phyloP scores from a whole-genome alignment of 495 filamentous ascomycete species.

The Penicillium flavigenum region DNA sequence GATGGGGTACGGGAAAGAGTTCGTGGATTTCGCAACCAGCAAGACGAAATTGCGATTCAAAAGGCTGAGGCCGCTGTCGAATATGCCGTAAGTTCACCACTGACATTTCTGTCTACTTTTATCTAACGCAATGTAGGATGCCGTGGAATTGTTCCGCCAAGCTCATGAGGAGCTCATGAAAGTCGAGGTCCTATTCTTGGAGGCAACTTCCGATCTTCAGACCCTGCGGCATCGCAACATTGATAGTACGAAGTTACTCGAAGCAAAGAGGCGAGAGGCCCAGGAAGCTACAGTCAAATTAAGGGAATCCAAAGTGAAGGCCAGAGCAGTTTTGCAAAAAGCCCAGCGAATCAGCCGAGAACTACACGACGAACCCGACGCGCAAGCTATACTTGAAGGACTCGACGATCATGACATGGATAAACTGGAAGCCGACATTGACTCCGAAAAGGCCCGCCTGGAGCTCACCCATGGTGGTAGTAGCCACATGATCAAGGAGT shows the following conservation, averaged over 20 bases:
- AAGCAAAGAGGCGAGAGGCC: slow-evolving; percentile 44
- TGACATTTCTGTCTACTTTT: neutral
- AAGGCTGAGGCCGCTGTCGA: slow-evolving; percentile 64
- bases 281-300: slow-evolving; percentile 32
- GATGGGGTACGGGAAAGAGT: slow-evolving; percentile 43
- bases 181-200: slow-evolving; percentile 65
- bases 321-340: slow-evolving; percentile 36
- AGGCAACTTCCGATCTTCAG: slow-evolving; percentile 76
- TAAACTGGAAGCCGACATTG: slow-evolving; percentile 70
- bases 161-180: slow-evolving; percentile 64
- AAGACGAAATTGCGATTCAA: slow-evolving; percentile 57
- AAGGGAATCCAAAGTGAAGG: slow-evolving; percentile 32
- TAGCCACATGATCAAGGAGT: slow-evolving; percentile 72
- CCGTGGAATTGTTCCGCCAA: slow-evolving; percentile 57
- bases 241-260: slow-evolving; percentile 55
- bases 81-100: slow-evolving; percentile 54
- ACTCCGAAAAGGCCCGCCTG: slow-evolving; percentile 69
- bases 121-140: slow-evolving; percentile 43
- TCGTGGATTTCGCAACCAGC: slow-evolving; percentile 44
- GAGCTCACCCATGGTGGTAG: slow-evolving; percentile 79
- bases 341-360: slow-evolving; percentile 30
- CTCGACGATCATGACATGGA: slow-evolving; percentile 54
- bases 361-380: slow-evolving; percentile 22
- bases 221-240: slow-evolving; percentile 60
- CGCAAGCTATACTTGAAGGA: slow-evolving; percentile 32